Conservation (phyloP, 202 grass and related monocot genomes). For the Bolboschoenoplectus hybrid region DNA sequence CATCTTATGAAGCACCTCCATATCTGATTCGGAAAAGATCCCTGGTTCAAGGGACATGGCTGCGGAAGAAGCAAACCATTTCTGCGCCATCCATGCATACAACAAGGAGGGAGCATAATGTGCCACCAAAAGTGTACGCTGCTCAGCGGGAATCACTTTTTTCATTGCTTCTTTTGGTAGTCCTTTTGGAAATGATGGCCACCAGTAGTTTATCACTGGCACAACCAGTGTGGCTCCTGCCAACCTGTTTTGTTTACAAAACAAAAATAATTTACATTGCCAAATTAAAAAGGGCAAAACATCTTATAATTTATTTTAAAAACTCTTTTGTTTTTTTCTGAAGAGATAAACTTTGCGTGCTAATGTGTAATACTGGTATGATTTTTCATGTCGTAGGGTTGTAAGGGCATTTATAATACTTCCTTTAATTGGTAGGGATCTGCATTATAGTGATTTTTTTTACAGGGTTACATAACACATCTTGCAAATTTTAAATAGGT, state of each 20-base stretch:
- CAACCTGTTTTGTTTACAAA: constrained; percentile 42
- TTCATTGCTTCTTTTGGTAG: constrained; percentile 51
- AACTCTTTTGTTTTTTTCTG: neutral
- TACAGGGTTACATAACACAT: neutral
- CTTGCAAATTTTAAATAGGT: neutral
- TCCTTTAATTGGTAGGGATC: neutral
- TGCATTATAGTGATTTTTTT: neutral
- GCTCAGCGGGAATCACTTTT: constrained; percentile 51
- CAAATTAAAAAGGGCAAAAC: neutral
- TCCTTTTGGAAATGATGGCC: constrained; percentile 62
- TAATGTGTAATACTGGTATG: neutral
- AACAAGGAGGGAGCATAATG: constrained; percentile 63
- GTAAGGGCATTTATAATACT: neutral
- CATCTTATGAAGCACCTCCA: constrained; percentile 57
- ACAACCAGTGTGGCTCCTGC: constrained; percentile 56
- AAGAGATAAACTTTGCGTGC: neutral
- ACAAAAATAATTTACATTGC: neutral
- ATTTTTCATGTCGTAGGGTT: neutral
- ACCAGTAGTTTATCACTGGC: constrained; percentile 79
- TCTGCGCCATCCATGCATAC: constrained; percentile 72
- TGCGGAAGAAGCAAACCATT: constrained; percentile 55
- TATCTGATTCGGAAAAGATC: constrained; percentile 57
- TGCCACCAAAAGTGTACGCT: constrained; percentile 60
- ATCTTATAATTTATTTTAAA: neutral
- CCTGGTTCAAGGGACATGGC: constrained; percentile 41